Evolutionary conservation across 176 grass and related monocot species (phyloP).

Genomic region (Paspalum notatum): DNA sequence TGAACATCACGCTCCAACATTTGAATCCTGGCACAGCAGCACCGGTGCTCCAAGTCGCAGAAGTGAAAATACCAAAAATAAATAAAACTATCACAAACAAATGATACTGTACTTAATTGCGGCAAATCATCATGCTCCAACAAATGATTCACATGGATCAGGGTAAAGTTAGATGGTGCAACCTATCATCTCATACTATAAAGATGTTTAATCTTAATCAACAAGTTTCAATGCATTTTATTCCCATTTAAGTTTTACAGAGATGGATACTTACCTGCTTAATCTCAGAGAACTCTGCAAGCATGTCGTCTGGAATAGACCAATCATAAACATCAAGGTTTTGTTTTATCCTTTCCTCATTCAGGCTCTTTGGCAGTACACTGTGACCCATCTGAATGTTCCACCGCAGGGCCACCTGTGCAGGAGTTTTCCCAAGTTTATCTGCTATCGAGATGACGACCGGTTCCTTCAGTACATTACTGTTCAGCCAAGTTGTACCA

Average conservation of each 20-base stretch:
- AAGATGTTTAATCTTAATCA: background rate
- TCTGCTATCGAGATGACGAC: constrained; percentile 51
- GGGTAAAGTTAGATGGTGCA: background rate
- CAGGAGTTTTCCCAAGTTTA: constrained; percentile 69
- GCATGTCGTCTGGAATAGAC: constrained; percentile 70
- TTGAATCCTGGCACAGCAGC: too few relatives aligned
- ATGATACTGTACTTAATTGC: background rate
- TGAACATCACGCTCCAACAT: too few relatives aligned
- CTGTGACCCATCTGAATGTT: constrained; percentile 76
- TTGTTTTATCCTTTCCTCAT: constrained; percentile 67
- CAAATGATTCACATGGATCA: background rate
- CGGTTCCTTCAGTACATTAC: constrained; percentile 50
- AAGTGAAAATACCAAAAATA: too few relatives aligned
- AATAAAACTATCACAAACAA: background rate
- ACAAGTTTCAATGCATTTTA: background rate
- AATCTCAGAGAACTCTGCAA: constrained; percentile 62
- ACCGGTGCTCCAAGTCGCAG: too few relatives aligned
- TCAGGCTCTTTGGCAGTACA: constrained; percentile 72
- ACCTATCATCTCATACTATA: background rate
- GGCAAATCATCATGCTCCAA: background rate
- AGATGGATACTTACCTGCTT: constrained; percentile 47
- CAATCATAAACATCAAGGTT: constrained; percentile 69
- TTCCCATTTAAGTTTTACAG: background rate
- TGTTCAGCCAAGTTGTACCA: constrained; percentile 46
- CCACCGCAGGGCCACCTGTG: constrained; percentile 66